Percentiles rank a stretch among this genome's conserved stretches.
phyloP scores from a whole-genome alignment of 78 protist species.

The Dictyostelium brefeldianum region DNA sequence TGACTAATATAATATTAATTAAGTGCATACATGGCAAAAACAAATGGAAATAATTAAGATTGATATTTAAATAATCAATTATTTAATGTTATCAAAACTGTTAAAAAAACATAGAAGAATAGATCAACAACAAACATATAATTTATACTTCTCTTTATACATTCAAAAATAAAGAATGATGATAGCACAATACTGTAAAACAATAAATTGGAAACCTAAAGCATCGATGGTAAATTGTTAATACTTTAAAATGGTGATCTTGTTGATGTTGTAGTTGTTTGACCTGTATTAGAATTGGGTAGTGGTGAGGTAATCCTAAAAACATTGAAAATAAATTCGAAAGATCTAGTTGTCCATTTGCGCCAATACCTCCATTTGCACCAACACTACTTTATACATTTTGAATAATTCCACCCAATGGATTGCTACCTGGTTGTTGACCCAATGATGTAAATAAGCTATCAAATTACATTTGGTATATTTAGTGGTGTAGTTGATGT shows the following conservation, averaged over 20 bases:
- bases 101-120: no score
- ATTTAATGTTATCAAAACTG: no score
- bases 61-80: no score
- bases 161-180: no score
- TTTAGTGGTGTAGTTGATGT: slow-evolving; percentile 10
- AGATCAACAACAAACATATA: no score
- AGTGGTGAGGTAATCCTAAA: not conserved
- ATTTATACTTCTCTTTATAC: no score
- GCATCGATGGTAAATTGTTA: slow-evolving; percentile 14
- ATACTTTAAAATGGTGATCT: not conserved
- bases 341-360: not conserved
- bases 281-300: not conserved
- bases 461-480: not conserved
- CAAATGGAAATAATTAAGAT: no score
- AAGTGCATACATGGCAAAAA: no score
- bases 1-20: no score
- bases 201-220: slow-evolving; percentile 1
- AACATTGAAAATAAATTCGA: not conserved
- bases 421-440: slow-evolving; percentile 35
- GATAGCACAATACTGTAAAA: no score
- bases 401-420: slow-evolving; percentile 43
- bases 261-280: not conserved
- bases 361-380: not conserved
- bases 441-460: not conserved
- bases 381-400: not conserved